Percentiles rank a stretch among this genome's conserved stretches.
These are phyloP conservation scores for Aspergillus neotritici DNA, from an alignment of 2,329 filamentous ascomycete species.

Conservation along the genomic window DNA sequence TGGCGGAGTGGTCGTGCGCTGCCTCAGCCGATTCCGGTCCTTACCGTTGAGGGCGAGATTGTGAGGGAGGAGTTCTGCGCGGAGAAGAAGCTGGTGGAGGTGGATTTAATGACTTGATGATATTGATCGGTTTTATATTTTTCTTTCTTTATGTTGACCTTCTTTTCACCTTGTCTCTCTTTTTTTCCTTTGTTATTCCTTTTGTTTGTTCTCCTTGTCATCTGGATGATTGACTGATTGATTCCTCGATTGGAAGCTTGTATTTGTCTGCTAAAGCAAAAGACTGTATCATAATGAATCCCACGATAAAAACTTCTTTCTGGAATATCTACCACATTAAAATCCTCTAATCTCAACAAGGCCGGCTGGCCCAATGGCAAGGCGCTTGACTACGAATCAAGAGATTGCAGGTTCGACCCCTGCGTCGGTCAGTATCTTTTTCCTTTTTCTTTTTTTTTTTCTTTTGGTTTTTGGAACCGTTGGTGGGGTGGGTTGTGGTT, in stretches of 20 bases:
- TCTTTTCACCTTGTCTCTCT: background rate
- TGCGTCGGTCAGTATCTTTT: slow-evolving; percentile 29
- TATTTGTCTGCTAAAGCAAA: too few relatives aligned
- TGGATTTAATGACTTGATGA: too few relatives aligned
- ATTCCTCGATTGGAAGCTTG: too few relatives aligned
- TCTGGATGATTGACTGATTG: too few relatives aligned
- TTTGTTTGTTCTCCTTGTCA: background rate
- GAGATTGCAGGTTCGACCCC: slow-evolving; percentile 46
- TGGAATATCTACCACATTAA: too few relatives aligned
- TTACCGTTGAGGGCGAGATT: slow-evolving; percentile 18
- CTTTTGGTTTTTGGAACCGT: too few relatives aligned
- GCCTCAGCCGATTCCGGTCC: slow-evolving; percentile 34
- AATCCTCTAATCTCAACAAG: too few relatives aligned
- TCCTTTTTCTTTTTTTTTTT: too few relatives aligned
- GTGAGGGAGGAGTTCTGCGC: slow-evolving; percentile 11
- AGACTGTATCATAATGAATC: too few relatives aligned
- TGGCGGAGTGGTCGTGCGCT: too few relatives aligned
- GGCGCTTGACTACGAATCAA: slow-evolving; percentile 49
- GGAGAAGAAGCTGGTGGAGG: slow-evolving; percentile 5
- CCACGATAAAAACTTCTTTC: too few relatives aligned
- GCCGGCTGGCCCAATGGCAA: slow-evolving; percentile 42
- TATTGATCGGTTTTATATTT: background rate
- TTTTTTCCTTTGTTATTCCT: slow-evolving; percentile 1
- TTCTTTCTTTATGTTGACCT: background rate
- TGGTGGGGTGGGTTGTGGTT: too few relatives aligned